These are phyloP conservation scores for Syncephalastrum contaminatum DNA, from an alignment of 371 early-diverging fungal genomes.

Conservation along the genomic window DNA sequence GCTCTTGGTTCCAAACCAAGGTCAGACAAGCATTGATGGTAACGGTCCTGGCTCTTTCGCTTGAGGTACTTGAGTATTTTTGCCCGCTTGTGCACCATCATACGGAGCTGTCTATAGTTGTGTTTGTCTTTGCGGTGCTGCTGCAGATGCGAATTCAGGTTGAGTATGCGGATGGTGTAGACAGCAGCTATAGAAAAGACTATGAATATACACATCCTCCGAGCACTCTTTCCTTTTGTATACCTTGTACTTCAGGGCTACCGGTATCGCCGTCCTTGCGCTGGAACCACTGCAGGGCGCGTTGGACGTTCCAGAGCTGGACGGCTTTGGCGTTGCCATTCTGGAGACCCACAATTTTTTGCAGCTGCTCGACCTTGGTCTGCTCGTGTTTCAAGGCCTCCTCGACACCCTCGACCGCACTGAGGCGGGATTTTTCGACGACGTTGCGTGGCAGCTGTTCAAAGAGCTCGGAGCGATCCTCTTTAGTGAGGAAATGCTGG, in stretches of 20 bases:
- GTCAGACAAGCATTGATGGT: constrained; percentile 65
- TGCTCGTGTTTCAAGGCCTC: constrained; percentile 45
- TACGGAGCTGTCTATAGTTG: constrained; percentile 79
- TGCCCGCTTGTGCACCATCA: constrained; percentile 79
- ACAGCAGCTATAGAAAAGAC: constrained; percentile 77
- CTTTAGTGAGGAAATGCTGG: constrained; percentile 52
- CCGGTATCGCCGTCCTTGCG: constrained; percentile 83
- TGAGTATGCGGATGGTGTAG: constrained; percentile 87
- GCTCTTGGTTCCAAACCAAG: constrained; percentile 71
- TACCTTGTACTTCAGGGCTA: constrained; percentile 93
- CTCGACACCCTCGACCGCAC: constrained; percentile 39
- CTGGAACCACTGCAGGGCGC: constrained; percentile 79
- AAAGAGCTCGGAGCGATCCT: constrained; percentile 56
- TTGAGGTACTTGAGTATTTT: constrained; percentile 89
- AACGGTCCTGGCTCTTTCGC: constrained; percentile 68
- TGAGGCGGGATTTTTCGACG: constrained; percentile 38
- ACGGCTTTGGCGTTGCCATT: constrained; percentile 78
- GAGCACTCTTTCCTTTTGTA: constrained; percentile 6
- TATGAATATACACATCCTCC: not conserved
- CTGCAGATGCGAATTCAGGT: constrained; percentile 77
- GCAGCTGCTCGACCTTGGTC: constrained; percentile 66
- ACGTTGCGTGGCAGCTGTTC: constrained; percentile 57
- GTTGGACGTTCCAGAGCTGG: constrained; percentile 71
- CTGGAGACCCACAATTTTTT: constrained; percentile 74
- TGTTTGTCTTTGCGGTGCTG: constrained; percentile 84